These are phyloP conservation scores for Pseudocercospora musae DNA, from an alignment of 2,329 filamentous ascomycete genomes.

Conservation along the genomic window DNA sequence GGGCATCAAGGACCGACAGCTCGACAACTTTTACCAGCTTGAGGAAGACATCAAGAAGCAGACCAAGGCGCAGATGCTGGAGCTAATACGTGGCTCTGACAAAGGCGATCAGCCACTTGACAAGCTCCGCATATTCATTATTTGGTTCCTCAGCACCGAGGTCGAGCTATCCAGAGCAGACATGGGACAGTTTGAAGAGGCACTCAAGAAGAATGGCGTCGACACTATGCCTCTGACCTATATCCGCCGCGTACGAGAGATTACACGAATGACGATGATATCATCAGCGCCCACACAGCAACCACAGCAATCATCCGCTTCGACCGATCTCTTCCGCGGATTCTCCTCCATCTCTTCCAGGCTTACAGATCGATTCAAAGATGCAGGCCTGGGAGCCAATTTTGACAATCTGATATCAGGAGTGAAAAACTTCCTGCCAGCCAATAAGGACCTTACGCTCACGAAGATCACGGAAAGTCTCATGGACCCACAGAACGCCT, in stretches of 20 bases:
- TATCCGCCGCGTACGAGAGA: constrained; percentile 83
- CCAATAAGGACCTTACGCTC: constrained; percentile 89
- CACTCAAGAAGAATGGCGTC: constrained; percentile 69
- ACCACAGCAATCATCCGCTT: constrained; percentile 56
- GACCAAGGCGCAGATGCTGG: constrained; percentile 81
- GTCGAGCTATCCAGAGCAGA: constrained; percentile 79
- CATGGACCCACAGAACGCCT: constrained; percentile 91
- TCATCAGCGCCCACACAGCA: constrained; percentile 69
- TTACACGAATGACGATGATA: constrained; percentile 97
- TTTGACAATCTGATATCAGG: constrained; percentile 92
- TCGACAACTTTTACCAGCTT: constrained; percentile 94
- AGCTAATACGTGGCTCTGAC: constrained; percentile 73
- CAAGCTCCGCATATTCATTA: constrained; percentile 90
- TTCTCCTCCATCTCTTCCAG: constrained; percentile 90
- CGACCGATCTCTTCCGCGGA: constrained; percentile 82
- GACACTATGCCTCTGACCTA: constrained; percentile 79
- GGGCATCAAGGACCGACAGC: constrained; percentile 89
- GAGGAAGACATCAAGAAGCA: constrained; percentile 93
- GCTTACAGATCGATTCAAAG: constrained; percentile 89
- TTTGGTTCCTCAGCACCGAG: constrained; percentile 94
- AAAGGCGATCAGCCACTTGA: constrained; percentile 83
- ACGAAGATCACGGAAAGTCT: constrained; percentile 98
- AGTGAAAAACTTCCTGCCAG: constrained; percentile 97
- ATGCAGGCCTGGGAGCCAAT: constrained; percentile 80
- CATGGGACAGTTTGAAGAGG: constrained; percentile 81